Conservation (phyloP, 2,329 filamentous ascomycete genomes). For the Trichoderma sp. region DNA sequence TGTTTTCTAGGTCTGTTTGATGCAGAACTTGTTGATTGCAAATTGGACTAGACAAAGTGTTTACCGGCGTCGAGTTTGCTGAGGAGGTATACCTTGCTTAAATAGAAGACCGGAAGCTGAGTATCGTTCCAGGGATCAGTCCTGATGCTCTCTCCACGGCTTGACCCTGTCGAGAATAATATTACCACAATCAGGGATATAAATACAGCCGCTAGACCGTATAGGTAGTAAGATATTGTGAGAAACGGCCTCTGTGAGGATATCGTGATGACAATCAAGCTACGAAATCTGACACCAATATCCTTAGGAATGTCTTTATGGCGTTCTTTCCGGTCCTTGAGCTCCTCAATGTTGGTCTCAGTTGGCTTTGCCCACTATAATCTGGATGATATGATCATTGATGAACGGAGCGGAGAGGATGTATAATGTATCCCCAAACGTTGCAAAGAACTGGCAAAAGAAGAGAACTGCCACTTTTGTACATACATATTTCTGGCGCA, state of each 20-base stretch:
- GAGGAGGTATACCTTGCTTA: neutral
- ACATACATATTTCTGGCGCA: neutral
- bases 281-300: neutral
- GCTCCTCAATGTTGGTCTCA: neutral
- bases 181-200: neutral
- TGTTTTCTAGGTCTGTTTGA: too few species aligned
- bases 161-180: neutral
- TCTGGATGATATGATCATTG: neutral
- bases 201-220: neutral
- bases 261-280: too few species aligned
- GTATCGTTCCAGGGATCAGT: neutral
- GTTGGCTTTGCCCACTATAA: neutral
- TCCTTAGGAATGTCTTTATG: neutral
- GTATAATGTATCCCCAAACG: neutral
- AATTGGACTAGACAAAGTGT: neutral
- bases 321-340: neutral
- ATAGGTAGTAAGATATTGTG: neutral
- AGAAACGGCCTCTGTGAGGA: too few species aligned
- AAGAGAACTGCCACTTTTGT: neutral
- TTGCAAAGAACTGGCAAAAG: neutral
- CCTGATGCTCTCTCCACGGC: neutral
- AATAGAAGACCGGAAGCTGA: neutral
- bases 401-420: neutral
- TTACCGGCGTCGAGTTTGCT: neutral
- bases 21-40: neutral